Conservation (phyloP, 768 basidiomycete genomes). For the Mycena filopes region DNA sequence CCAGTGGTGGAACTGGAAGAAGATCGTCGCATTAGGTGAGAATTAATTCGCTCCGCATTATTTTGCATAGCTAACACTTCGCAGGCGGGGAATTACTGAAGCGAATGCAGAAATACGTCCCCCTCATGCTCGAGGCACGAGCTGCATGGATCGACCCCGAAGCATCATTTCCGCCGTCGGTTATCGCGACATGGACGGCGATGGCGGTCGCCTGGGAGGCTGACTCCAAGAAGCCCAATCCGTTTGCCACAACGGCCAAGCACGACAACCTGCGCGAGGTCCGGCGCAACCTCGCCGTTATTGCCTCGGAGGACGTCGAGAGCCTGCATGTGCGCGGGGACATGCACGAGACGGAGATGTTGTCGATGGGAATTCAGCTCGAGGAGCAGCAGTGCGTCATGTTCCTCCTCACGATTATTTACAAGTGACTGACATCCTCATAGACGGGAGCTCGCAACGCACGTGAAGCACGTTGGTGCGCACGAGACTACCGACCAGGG, state of each 20-base stretch:
- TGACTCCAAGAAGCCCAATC: not conserved
- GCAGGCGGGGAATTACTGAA: not conserved
- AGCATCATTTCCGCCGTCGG: slow-evolving; percentile 36
- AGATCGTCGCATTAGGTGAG: slow-evolving; percentile 1
- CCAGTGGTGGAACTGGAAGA: slow-evolving; percentile 18
- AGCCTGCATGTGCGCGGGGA: not conserved
- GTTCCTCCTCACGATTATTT: not conserved
- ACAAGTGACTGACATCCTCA: not conserved
- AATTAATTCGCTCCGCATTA: too few species aligned
- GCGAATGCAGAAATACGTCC: not conserved
- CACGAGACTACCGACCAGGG: slow-evolving; percentile 4
- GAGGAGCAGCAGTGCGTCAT: slow-evolving; percentile 7
- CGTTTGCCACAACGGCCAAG: not conserved
- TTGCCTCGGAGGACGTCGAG: not conserved
- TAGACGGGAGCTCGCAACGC: not conserved
- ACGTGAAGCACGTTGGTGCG: not conserved
- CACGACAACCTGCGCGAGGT: not conserved
- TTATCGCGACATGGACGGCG: slow-evolving; percentile 14
- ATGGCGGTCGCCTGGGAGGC: not conserved
- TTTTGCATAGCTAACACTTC: too few species aligned
- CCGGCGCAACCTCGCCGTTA: not conserved
- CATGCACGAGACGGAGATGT: slow-evolving; percentile 11
- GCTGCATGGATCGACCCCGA: slow-evolving; percentile 2
- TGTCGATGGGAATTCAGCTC: not conserved
- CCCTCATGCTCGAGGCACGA: not conserved